phyloP scores from a whole-genome alignment of 208 protist genomes.

The Leishmania tarentolae region DNA sequence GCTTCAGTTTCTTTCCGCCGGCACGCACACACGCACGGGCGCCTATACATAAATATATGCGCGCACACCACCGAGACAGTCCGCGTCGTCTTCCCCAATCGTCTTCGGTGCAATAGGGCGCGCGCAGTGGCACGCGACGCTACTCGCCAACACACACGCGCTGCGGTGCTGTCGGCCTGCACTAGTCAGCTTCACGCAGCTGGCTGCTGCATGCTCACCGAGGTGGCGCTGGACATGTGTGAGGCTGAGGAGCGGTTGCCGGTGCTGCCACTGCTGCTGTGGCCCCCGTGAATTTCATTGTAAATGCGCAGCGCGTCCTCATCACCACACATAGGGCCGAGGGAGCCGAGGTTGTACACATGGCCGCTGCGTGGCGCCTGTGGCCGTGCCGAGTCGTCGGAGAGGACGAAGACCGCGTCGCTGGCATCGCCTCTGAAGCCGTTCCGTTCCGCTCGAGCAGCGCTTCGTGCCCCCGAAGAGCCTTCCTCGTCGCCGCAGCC shows the following conservation, averaged over 20 bases:
- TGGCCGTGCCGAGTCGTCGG: slow-evolving; percentile 10
- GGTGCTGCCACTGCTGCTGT: slow-evolving; percentile 13
- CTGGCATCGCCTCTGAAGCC: background rate
- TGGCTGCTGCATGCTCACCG: background rate
- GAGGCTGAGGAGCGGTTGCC: slow-evolving; percentile 15
- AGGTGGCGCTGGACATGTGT: slow-evolving; percentile 1
- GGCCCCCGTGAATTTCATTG: slow-evolving; percentile 42
- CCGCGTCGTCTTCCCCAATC: too few species aligned
- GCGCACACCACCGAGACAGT: too few species aligned
- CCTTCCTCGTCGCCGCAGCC: background rate
- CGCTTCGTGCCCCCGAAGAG: background rate
- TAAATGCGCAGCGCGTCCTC: slow-evolving; percentile 44
- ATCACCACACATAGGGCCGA: slow-evolving; percentile 36
- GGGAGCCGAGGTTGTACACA: slow-evolving; percentile 27
- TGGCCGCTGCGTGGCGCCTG: slow-evolving; percentile 28
- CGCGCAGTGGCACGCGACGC: background rate
- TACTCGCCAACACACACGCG: background rate
- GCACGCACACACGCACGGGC: background rate
- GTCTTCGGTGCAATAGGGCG: too few species aligned
- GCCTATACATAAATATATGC: background rate
- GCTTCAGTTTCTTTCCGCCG: background rate
- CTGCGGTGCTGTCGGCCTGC: background rate
- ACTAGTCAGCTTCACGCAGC: background rate
- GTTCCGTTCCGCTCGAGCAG: background rate
- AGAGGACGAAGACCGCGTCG: background rate